Percentiles rank a stretch among this genome's conserved stretches.
Conservation (phyloP, 2,329 filamentous ascomycete genomes). For the Alternaria burnsii region DNA sequence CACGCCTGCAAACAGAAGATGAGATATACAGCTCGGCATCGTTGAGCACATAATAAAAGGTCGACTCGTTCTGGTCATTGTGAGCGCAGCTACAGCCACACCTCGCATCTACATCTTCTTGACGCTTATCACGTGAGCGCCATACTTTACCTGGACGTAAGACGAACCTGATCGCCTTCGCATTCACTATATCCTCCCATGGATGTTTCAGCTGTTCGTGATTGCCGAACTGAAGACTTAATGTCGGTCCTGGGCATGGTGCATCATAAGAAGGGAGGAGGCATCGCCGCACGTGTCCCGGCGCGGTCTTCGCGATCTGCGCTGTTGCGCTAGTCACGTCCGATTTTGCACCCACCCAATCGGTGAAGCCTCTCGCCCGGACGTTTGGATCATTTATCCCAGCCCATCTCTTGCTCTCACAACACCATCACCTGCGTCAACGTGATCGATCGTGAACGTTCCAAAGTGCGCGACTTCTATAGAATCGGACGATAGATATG, state of each 20-base stretch:
- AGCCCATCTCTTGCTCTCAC: not conserved
- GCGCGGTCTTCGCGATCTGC: not conserved
- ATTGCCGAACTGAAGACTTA: too few relatives aligned
- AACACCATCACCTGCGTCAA: not conserved
- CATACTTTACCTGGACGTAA: not conserved
- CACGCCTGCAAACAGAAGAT: too few relatives aligned
- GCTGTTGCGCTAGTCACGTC: not conserved
- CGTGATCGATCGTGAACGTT: not conserved
- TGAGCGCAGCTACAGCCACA: not conserved
- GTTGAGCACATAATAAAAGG: not conserved
- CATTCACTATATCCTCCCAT: not conserved
- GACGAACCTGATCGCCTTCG: not conserved
- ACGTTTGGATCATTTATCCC: accelerated
- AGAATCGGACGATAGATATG: constrained; percentile 5
- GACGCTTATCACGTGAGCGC: not conserved
- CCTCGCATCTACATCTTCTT: not conserved
- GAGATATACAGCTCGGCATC: not conserved
- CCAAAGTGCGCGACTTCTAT: not conserved
- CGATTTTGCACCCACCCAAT: not conserved
- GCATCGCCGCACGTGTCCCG: not conserved
- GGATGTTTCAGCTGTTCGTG: not conserved
- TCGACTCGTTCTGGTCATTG: too few relatives aligned
- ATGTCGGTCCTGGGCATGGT: too few relatives aligned
- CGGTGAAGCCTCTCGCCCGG: not conserved
- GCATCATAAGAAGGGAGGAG: not conserved